Conservation (phyloP, 306 rosid species). For the Trifolium pratense region DNA sequence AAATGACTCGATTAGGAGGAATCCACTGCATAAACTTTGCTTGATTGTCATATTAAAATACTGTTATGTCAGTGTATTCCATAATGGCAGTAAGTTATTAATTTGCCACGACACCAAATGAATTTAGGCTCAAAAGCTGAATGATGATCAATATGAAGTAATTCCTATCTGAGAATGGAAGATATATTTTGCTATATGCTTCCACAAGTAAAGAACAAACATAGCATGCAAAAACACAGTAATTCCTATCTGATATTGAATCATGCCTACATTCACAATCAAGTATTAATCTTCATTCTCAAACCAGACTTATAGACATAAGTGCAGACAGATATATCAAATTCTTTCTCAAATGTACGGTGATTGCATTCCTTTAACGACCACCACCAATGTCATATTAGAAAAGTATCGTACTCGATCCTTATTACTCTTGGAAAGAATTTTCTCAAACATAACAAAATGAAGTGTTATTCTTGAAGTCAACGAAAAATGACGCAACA, state of each 20-base stretch:
- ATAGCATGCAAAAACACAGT: slow-evolving; percentile 21
- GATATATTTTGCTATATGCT: slow-evolving; percentile 16
- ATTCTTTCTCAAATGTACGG: slow-evolving; percentile 19
- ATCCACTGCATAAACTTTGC: background rate
- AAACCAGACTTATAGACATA: slow-evolving; percentile 1
- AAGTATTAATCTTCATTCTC: slow-evolving; percentile 12
- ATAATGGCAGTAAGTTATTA: slow-evolving; percentile 7
- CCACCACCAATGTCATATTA: slow-evolving; percentile 4
- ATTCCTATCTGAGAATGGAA: background rate
- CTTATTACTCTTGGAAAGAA: background rate
- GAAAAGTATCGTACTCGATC: slow-evolving; percentile 4
- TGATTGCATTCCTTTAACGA: slow-evolving; percentile 31
- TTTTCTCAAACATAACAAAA: slow-evolving; percentile 11
- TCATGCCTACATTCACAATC: slow-evolving; percentile 3
- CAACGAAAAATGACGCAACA: slow-evolving; percentile 6
- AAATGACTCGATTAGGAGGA: slow-evolving; percentile 15
- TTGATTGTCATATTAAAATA: slow-evolving; percentile 19
- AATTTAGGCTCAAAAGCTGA: slow-evolving; percentile 27
- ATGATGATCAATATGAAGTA: background rate
- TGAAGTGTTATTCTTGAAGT: background rate
- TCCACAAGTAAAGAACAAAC: slow-evolving; percentile 6
- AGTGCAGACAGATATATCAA: slow-evolving; percentile 32
- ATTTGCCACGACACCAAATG: slow-evolving; percentile 9
- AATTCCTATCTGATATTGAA: slow-evolving; percentile 4
- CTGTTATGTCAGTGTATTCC: background rate